Base-by-base conservation (phyloP, 768 basidiomycete genomes). In the Lactarius trivialis region DNA sequence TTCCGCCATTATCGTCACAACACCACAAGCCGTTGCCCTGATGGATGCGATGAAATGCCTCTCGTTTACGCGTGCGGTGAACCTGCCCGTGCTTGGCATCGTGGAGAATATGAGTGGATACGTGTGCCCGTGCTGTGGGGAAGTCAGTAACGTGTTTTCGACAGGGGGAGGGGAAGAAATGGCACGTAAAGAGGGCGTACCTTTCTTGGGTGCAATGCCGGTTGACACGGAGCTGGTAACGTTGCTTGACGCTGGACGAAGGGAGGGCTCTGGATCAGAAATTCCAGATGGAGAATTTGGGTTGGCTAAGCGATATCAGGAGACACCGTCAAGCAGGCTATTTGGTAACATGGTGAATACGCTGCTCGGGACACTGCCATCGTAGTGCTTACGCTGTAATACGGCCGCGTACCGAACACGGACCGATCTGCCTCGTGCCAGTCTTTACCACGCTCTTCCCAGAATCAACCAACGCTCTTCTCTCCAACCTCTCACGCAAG, bases 101-200 rank as follows among this genome's bases (percentile, higher is more conserved):
- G 86, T 99, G 68, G 97, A 98, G 72, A 99, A 98, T 76, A 98
- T 98, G 97, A 91, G 92, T 66, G 97, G 97, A 55, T 98, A 97
- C 75, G 90, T 89, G 21, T 98, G 96, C 71, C 97, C 97, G 50
- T 97, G 95, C 71, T 98, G 97, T 72, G 92, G 92, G 17, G 95
- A 98, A 73, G 78, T 98, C 68, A 92, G 86, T 77, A 92, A 96
- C 72, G 84, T 97, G 58, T 99, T 98, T 73, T 97, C 94, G 8
- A 88, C 85, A 4, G 93, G 93, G 17, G 97, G 97, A 2, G 97
- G 95, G 1, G 84, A 88, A 74, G 89, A 86, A 69, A 86, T 94
- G 88, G 93, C 91, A 4, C 78, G 79, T 64, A 81, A 80, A 55
- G 91, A 95, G 69, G 81, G 78, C 1, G 68, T 98, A 39, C 72